Evolutionary conservation across 2,329 filamentous ascomycete genomes (phyloP), one percentile per base, ranked within the genome.

Genomic region (Aspergillus quadricinctus): DNA sequence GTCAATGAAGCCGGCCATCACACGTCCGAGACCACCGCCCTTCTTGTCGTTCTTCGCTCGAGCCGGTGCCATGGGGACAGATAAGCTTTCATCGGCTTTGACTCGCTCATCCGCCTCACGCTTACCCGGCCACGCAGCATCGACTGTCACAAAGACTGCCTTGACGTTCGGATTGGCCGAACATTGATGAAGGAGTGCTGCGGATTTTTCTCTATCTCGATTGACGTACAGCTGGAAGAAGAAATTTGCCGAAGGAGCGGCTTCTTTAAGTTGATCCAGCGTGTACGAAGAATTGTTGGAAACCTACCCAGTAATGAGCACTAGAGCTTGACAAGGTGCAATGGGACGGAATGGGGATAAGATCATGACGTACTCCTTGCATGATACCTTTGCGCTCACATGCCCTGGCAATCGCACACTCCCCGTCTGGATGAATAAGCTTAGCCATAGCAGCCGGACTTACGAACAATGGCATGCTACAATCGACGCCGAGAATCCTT

Each of bases 381-480:
- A 85, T 79, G 6, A 86, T 78, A 0, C 82, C 80, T 14, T 77
- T 72, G 2, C 65, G 71, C 52, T 76, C 74, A 56, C 81, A 82
- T 0, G 80, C 85, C 27, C 77, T 73, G 0, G 79, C 83, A 14
- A 87, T 75, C 14, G 78, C 83, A 35, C 78, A 75, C 69, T 89
- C 86, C n/a, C 86, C 87, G 27, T 86, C 80, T 0, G 81, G 79
- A 63, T 89, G 85, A 49, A 86, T 83, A 54, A 88, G 70, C 51
- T 78, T 80, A 3, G 83, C 85, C 81, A 88, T 85, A 2, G 84
- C 84, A 1, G 86, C 84, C 0, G 86, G 86, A 35, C 83, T 81
- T 58, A 83, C 81, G 67, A 88, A 88, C 28, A 89, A 75, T 0
- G 86, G 86, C 3, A 84, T 73, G 29, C 74, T 76, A 55, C 81